These are phyloP conservation scores for Miscanthus lutarioriparius DNA, from an alignment of 176 grass and related monocot species.

Conservation along the genomic window DNA sequence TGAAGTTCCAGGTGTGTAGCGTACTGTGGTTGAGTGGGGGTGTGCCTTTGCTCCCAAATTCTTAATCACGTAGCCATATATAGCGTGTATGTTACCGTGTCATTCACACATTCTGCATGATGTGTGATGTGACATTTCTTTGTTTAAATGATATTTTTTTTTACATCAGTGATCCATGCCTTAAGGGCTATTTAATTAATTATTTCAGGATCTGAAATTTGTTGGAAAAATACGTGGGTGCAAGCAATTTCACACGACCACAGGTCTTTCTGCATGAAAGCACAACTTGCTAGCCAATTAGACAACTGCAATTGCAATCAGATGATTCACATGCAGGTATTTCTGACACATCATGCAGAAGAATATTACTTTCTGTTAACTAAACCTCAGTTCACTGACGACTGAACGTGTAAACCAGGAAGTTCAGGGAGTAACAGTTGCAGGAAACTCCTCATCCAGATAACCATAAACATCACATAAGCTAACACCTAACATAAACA, in stretches of 20 bases:
- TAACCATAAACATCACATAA: neutral
- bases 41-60: neutral
- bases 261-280: neutral
- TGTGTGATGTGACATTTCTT: neutral
- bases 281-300: neutral
- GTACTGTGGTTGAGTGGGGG: neutral
- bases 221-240: neutral
- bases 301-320: neutral
- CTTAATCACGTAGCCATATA: neutral
- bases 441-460: neutral
- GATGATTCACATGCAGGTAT: neutral
- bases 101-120: neutral
- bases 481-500: neutral
- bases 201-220: neutral
- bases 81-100: neutral
- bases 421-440: neutral
- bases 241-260: neutral
- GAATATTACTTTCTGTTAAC: neutral
- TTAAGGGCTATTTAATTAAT: neutral
- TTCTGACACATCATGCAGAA: neutral
- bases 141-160: neutral
- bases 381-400: neutral
- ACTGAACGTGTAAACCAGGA: neutral
- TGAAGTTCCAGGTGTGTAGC: neutral
- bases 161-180: neutral